A percentile compares a stretch with the other conserved stretches of the same genome.
These are phyloP conservation scores for Jimgerdemannia flammicorona DNA, from an alignment of 192 early-diverging fungal genomes.

Conservation along the genomic window DNA sequence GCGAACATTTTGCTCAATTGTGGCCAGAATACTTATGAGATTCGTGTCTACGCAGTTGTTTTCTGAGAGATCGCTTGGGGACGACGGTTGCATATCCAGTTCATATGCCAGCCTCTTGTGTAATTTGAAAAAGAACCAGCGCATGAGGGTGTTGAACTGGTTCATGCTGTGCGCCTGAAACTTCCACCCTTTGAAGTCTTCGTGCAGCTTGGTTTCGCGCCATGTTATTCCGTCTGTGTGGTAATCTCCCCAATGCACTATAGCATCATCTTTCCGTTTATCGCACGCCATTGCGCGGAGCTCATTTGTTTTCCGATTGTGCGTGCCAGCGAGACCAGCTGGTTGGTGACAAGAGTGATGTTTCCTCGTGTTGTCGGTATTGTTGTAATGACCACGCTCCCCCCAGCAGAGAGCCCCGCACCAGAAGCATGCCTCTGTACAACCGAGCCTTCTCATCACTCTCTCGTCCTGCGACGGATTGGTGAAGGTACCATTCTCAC, in stretches of 20 bases:
- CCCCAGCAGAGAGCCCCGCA: constrained; percentile 17
- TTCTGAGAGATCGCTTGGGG: too few species aligned
- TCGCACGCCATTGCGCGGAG: neutral
- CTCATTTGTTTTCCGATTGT: neutral
- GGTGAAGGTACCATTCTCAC: neutral
- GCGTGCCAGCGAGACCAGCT: neutral
- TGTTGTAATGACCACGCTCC: neutral
- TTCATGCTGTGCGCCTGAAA: constrained; percentile 3
- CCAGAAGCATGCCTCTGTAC: constrained; percentile 8
- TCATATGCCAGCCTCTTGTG: constrained; percentile 4
- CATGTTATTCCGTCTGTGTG: neutral
- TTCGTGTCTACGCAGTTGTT: too few species aligned
- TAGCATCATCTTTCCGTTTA: neutral
- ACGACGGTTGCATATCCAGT: neutral
- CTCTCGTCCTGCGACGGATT: constrained; percentile 5
- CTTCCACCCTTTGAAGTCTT: constrained; percentile 10
- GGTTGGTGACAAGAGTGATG: constrained; percentile 18
- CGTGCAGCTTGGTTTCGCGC: neutral
- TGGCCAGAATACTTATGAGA: too few species aligned
- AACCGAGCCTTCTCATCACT: constrained; percentile 13
- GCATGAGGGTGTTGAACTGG: constrained; percentile 12
- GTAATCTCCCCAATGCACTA: neutral
- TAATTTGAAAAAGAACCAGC: constrained; percentile 20
- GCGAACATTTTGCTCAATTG: too few species aligned
- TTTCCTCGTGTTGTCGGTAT: constrained; percentile 2